These are phyloP conservation scores for Fraxinus nigra DNA, from an alignment of 305 asterid species.

Conservation along the genomic window DNA sequence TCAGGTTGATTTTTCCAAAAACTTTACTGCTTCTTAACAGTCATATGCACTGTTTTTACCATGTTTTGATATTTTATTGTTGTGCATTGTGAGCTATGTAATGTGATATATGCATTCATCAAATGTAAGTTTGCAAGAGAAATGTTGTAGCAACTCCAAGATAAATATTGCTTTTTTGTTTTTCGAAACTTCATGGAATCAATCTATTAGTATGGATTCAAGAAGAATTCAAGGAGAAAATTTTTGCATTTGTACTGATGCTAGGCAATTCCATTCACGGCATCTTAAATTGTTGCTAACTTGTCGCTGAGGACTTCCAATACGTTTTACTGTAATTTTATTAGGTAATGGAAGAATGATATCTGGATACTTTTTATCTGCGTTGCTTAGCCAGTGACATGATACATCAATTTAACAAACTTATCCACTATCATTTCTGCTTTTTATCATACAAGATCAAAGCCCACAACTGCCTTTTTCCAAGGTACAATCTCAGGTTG, in stretches of 20 bases:
- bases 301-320: not conserved
- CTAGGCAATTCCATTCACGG: not conserved
- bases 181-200: not conserved
- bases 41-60: not conserved
- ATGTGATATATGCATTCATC: not conserved
- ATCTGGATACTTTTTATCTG: not conserved
- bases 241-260: not conserved
- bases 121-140: not conserved
- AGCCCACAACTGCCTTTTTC: not conserved
- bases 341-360: not conserved
- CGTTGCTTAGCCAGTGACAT: not conserved
- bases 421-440: not conserved
- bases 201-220: not conserved
- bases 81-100: not conserved
- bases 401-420: not conserved
- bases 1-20: constrained; percentile 2
- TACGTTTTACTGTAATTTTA: not conserved
- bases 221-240: not conserved
- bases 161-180: not conserved
- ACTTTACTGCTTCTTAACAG: not conserved
- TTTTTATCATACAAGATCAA: not conserved
- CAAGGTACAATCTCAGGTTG: not conserved
- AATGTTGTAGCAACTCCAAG: not conserved
- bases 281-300: not conserved
- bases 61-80: not conserved